Base-by-base conservation (phyloP, 2,329 filamentous ascomycete species). In the Penicillium sp. region DNA sequence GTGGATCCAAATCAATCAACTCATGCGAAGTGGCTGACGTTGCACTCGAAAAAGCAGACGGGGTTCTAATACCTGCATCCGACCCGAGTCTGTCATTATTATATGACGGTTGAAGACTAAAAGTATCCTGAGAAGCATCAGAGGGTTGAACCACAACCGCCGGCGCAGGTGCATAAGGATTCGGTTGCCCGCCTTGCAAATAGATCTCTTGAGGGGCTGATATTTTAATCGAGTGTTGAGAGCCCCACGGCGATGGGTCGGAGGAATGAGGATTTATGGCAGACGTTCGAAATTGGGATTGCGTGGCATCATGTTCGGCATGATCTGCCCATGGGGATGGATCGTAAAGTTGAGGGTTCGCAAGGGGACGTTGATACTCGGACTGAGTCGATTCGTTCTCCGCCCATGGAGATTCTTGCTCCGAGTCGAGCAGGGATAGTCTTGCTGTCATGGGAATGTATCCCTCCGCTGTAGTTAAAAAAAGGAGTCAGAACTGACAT, bases 361-460 rank as follows among this genome's bases (percentile, higher is more conserved):
- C 31, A 10, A 56, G 26, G 4, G 52, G 36, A 1, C 49, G 54
- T 42, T 59, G 51, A 26, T 36, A 10, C 13, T 55, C 29, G 13
- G 52, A 40, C 18, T 50, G 46, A 48, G 56, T 28, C 29, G n/a
- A 45, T 10, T 63, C 52, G 11, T 54, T 51, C 19, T 67, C 62
- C 14, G 58, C 54, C 71, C 70, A 72, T 3, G 68, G 65, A 7
- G 64, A 63, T 34, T 68, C 62, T 11, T 64, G 44, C 10, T 59
- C 63, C 3, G 64, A 52, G 29, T 74, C 71, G n/a, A 73, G 57
- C 26, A 75, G 61, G 18, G 72, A 75, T 47, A 75, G 53, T 3
- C 71, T 68, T 5, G 71, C 72, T 33, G 72, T 73, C 72, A 75
- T 74, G 1, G 72, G 71, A 37, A 75, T 74, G 48, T 71, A 71